Conservation (phyloP, 2,329 filamentous ascomycete genomes). For the Trichoderma sp. region DNA sequence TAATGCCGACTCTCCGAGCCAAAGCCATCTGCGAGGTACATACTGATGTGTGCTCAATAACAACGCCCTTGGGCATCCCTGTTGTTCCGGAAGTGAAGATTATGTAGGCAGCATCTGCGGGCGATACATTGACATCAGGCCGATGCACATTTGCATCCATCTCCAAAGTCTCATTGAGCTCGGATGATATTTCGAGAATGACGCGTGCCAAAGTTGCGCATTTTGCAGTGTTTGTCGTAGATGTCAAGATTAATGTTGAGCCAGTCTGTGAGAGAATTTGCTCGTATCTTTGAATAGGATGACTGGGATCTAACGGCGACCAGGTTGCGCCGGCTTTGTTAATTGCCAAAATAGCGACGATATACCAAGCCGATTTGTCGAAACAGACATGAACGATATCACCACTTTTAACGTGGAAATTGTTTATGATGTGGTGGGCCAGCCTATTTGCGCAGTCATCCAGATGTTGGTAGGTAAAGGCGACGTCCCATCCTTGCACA, state of each 20-base stretch:
- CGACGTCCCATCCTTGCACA: conserved; percentile 25
- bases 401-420: conserved; percentile 20
- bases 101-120: neutral
- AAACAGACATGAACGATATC: conserved; percentile 15
- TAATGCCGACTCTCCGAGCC: neutral
- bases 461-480: conserved; percentile 42
- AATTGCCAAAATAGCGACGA: conserved; percentile 24
- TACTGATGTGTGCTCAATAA: neutral
- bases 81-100: conserved; percentile 19
- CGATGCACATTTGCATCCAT: neutral
- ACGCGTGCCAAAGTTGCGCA: neutral
- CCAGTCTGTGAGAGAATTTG: conserved; percentile 3
- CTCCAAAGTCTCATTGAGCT: neutral
- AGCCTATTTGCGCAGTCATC: conserved; percentile 7
- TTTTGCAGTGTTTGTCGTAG: neutral
- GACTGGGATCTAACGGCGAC: conserved; percentile 17
- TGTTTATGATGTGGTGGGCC: conserved; percentile 12
- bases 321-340: conserved; percentile 24
- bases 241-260: neutral
- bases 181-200: neutral
- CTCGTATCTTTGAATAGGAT: neutral
- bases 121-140: neutral
- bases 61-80: conserved; percentile 18
- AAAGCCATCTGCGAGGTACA: neutral
- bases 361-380: conserved; percentile 20